phyloP scores from a whole-genome alignment of 176 grass and related monocot genomes.

The Tillandsia leiboldiana region DNA sequence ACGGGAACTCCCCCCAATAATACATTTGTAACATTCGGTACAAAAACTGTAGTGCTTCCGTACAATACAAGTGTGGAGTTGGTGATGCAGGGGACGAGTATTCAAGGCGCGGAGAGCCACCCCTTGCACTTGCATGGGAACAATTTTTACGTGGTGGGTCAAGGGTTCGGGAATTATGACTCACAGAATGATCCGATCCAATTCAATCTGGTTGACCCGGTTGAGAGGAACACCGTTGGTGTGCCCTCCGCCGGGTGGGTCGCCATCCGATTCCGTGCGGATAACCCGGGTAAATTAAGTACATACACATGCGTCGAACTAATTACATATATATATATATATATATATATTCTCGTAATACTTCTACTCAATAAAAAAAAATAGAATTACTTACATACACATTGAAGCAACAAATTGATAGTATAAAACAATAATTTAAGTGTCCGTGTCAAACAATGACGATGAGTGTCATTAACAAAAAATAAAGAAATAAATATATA shows the following conservation, averaged over 20 bases:
- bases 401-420: no score
- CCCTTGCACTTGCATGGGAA: constrained; percentile 8
- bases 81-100: constrained; percentile 20
- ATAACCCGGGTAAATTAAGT: not conserved
- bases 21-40: constrained; percentile 43
- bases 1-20: constrained; percentile 53
- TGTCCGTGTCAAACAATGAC: no score
- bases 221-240: constrained; percentile 11
- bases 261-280: not conserved
- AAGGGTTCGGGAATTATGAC: constrained; percentile 17
- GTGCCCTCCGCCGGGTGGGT: constrained; percentile 4
- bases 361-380: no score
- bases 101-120: constrained; percentile 5
- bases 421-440: no score
- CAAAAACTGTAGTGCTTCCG: constrained; percentile 33
- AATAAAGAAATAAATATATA: no score
- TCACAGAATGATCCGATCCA: not conserved
- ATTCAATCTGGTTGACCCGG: constrained; percentile 7
- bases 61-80: constrained; percentile 66
- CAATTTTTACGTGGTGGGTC: constrained; percentile 9
- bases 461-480: no score
- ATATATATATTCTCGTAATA: no score
- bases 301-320: not conserved
- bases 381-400: no score
- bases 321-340: no score